A percentile compares a stretch with the other conserved stretches of the same genome.
phyloP scores from a whole-genome alignment of 345 rosid genomes.

The Trapa incisa region DNA sequence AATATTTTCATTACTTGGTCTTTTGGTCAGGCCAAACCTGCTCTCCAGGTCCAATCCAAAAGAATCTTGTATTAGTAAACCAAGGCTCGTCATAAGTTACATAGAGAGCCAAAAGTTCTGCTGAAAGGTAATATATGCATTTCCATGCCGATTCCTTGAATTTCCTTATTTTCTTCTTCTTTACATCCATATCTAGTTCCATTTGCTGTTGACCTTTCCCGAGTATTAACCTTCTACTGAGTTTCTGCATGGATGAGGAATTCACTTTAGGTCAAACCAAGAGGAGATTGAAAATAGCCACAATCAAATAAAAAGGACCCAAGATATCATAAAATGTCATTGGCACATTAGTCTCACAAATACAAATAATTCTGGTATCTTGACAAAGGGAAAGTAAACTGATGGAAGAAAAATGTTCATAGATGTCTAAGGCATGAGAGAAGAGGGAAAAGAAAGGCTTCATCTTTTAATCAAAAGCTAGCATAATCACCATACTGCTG shows the following conservation, averaged over 20 bases:
- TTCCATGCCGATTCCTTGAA: slow-evolving; percentile 99
- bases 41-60: slow-evolving; percentile 91
- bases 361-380: neutral
- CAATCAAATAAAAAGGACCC: neutral
- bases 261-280: neutral
- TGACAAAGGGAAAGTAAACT: neutral
- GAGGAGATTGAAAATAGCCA: neutral
- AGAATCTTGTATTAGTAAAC: slow-evolving; percentile 64
- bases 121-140: slow-evolving; percentile 70
- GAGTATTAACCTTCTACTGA: slow-evolving; percentile 44
- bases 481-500: neutral
- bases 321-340: neutral
- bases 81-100: slow-evolving; percentile 80
- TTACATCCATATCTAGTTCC: slow-evolving; percentile 20
- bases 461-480: neutral
- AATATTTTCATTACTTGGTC: slow-evolving; percentile 17
- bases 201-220: slow-evolving; percentile 25
- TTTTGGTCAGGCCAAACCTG: slow-evolving; percentile 93
- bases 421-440: neutral
- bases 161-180: slow-evolving; percentile 47
- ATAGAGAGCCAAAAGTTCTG: slow-evolving; percentile 61
- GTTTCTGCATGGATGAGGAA: slow-evolving; percentile 29
- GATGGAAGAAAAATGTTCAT: neutral
- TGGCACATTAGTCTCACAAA: neutral
- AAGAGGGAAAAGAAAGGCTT: neutral